These are phyloP conservation scores for Jackrogersella multiformis DNA, from an alignment of 495 filamentous ascomycete genomes.

Conservation along the genomic window DNA sequence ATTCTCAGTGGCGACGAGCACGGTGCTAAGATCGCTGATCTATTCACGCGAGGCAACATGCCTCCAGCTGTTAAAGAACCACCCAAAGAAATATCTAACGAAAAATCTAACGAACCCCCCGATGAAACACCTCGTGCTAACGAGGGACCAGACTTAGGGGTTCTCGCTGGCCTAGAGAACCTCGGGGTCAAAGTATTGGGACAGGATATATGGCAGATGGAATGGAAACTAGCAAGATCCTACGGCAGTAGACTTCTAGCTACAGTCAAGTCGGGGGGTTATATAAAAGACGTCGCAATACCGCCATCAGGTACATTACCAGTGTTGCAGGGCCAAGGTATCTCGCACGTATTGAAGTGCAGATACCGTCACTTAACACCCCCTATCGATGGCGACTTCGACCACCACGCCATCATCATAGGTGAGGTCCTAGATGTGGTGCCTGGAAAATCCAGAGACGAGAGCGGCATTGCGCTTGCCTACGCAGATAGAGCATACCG, in stretches of 20 bases:
- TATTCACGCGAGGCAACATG: conserved; percentile 52
- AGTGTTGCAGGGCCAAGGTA: conserved; percentile 49
- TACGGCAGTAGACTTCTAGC: not conserved
- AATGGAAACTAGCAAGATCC: conserved; percentile 20
- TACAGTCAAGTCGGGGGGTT: not conserved
- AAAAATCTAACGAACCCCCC: no score
- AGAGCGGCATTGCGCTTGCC: conserved; percentile 47
- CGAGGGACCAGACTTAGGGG: conserved; percentile 12
- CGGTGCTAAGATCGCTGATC: conserved; percentile 57
- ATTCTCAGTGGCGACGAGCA: conserved; percentile 52
- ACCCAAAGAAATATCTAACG: not conserved
- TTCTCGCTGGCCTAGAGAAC: conserved; percentile 45
- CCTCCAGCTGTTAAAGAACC: conserved; percentile 2
- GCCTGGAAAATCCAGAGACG: conserved; percentile 33
- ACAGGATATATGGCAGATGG: conserved; percentile 33
- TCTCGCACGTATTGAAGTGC: conserved; percentile 56
- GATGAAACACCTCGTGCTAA: not conserved
- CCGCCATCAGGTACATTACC: conserved; percentile 35
- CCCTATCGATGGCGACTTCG: conserved; percentile 42
- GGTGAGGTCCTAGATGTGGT: conserved; percentile 60
- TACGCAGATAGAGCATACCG: conserved; percentile 57
- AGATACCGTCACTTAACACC: conserved; percentile 26
- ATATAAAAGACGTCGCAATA: conserved; percentile 2
- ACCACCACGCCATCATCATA: conserved; percentile 63
- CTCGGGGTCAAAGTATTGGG: conserved; percentile 38